These are phyloP conservation scores for Allium fistulosum DNA, from an alignment of 106 monocot species.

Conservation along the genomic window DNA sequence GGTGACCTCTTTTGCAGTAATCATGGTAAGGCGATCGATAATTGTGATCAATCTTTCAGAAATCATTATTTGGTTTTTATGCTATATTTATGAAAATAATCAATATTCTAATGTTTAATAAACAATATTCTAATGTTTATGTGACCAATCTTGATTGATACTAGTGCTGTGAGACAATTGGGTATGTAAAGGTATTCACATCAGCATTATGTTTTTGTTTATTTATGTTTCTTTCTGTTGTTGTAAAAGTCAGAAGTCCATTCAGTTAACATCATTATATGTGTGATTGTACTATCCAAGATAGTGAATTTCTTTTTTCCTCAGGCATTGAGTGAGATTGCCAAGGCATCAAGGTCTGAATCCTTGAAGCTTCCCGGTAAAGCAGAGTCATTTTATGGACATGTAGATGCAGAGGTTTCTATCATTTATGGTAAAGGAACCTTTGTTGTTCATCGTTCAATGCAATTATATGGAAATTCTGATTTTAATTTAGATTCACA, in stretches of 20 bases:
- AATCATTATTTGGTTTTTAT: no score
- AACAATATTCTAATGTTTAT: no score
- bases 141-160: no score
- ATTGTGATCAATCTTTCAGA: no score
- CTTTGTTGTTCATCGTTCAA: not conserved
- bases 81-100: no score
- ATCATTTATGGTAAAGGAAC: slow-evolving; percentile 5
- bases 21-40: no score
- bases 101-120: no score
- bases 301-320: slow-evolving; percentile 2
- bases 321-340: slow-evolving; percentile 81
- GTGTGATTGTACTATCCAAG: no score
- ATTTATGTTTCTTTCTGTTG: not conserved
- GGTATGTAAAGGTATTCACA: no score
- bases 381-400: slow-evolving; percentile 31
- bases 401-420: slow-evolving; percentile 25
- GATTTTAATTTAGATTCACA: slow-evolving; percentile 2
- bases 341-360: slow-evolving; percentile 59
- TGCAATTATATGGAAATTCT: not conserved
- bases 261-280: not conserved
- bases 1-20: no score
- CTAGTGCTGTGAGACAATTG: no score
- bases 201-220: not conserved
- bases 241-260: not conserved
- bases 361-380: slow-evolving; percentile 31